Evolutionary conservation across 2,329 filamentous ascomycete genomes (phyloP), one percentile per base, ranked within the genome.

Genomic region (Nemania sp.): DNA sequence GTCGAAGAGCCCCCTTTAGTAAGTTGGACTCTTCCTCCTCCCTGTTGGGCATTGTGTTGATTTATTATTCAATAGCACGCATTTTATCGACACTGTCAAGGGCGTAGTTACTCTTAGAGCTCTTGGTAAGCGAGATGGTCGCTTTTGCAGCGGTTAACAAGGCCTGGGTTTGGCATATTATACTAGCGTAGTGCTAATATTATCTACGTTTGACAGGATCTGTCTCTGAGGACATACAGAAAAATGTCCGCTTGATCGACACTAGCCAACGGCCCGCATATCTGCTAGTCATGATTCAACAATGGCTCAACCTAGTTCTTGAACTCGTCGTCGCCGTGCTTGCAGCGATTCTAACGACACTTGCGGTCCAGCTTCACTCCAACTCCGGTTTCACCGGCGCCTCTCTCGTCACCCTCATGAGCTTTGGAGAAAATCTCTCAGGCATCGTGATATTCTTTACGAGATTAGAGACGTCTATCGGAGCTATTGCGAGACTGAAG

Each of bases 211-310:
- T 20, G 34, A 32, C 9, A 56, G 54, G 54, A 25, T 84, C 81
- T 78, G 68, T 77, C 40, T 64, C 71, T 3, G 71, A 74, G 5
- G 76, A 80, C 61, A 69, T 75, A 18, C 67, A 76, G 21, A 77
- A 78, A 59, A 83, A 81, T 57, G 67, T 74, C 12, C 63, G 68
- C 18, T 71, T 82, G 1, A 69, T 84, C 4, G 78, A 84, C 61
- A 73, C 72, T 10, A 82, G 80, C 2, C 82, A 84, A 60, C 69
- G 77, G 29, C 82, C 83, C 2, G 80, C 79, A 37, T 85, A 85
- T 63, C 75, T 83, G 6, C 73, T 84, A 5, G 78, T 73, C 46
- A 78, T 78, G 54, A 77, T 83, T 18, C 82, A 85, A 65, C 75
- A 70, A 54, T 72, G 70, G 70, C 62, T 73, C 32, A 55, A 43